These are phyloP conservation scores for Aspergillus affinis DNA, from an alignment of 495 filamentous ascomycete genomes.

Conservation along the genomic window DNA sequence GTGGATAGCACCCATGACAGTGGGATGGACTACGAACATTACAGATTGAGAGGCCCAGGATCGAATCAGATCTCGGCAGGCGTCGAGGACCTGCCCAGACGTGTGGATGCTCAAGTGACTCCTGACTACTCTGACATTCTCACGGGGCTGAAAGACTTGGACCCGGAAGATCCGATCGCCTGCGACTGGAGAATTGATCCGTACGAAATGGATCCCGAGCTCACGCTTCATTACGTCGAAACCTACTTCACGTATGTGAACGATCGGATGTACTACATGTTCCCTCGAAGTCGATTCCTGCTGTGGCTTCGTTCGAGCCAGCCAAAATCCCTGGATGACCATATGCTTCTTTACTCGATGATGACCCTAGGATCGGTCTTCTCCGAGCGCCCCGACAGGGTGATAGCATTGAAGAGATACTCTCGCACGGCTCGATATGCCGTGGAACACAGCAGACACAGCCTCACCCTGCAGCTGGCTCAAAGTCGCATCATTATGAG, in stretches of 20 bases:
- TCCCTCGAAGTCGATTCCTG: slow-evolving; percentile 53
- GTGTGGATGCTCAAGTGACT: slow-evolving; percentile 11
- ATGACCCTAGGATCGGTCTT: slow-evolving; percentile 60
- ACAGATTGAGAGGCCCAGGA: slow-evolving; percentile 19
- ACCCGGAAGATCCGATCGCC: slow-evolving; percentile 46
- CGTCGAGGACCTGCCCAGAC: slow-evolving; percentile 18
- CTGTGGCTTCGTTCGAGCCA: slow-evolving; percentile 52
- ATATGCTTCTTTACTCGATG: slow-evolving; percentile 68
- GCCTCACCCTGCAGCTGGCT: slow-evolving; percentile 57
- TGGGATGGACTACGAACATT: slow-evolving; percentile 29
- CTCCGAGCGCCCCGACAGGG: slow-evolving; percentile 51
- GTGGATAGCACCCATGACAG: slow-evolving; percentile 29
- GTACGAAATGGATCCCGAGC: slow-evolving; percentile 52
- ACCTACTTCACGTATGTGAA: slow-evolving; percentile 56
- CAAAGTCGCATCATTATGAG: slow-evolving; percentile 63
- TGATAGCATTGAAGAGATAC: slow-evolving; percentile 48
- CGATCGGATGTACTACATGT: slow-evolving; percentile 53
- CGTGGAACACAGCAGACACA: slow-evolving; percentile 48
- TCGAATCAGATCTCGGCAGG: slow-evolving; percentile 17
- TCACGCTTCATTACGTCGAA: slow-evolving; percentile 51
- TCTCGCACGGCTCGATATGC: slow-evolving; percentile 60
- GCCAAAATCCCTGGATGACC: slow-evolving; percentile 60
- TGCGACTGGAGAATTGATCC: slow-evolving; percentile 65
- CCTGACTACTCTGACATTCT: slow-evolving; percentile 38
- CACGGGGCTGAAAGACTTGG: slow-evolving; percentile 32